Conservation (phyloP, 495 filamentous ascomycete genomes). For the Letharia lupina region DNA sequence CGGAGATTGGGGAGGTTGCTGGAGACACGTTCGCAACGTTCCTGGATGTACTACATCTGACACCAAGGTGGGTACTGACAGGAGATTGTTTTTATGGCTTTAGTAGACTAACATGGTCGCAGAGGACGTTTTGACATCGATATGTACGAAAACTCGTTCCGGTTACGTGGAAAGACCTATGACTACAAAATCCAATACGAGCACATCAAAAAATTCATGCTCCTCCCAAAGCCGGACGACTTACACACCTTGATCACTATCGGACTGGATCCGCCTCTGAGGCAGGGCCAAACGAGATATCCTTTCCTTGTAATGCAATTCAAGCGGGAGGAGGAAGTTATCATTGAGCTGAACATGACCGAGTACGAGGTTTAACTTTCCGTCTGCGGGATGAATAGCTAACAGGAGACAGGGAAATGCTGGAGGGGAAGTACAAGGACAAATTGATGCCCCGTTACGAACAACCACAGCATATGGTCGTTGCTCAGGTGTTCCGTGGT, state of each 20-base stretch:
- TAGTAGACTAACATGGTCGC: slow-evolving; percentile 29
- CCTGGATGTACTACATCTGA: slow-evolving; percentile 93
- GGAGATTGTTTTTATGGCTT: neutral
- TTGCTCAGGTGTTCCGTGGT: slow-evolving; percentile 89
- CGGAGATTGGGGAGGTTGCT: slow-evolving; percentile 96
- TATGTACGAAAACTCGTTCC: slow-evolving; percentile 98
- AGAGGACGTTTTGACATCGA: slow-evolving; percentile 99
- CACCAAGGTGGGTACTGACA: slow-evolving; percentile 63
- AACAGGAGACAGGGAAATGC: slow-evolving; percentile 39
- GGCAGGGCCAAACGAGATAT: slow-evolving; percentile 96
- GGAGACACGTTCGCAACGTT: slow-evolving; percentile 97
- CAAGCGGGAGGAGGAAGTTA: slow-evolving; percentile 95
- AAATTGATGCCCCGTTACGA: slow-evolving; percentile 85
- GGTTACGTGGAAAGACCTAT: slow-evolving; percentile 96
- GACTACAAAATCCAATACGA: slow-evolving; percentile 99
- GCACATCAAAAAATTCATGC: slow-evolving; percentile 95
- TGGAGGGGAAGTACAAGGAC: slow-evolving; percentile 80
- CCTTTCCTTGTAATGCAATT: slow-evolving; percentile 99
- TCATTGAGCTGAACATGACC: slow-evolving; percentile 94
- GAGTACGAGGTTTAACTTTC: slow-evolving; percentile 48
- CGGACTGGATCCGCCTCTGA: slow-evolving; percentile 88
- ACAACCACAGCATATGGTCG: slow-evolving; percentile 79
- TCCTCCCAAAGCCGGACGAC: slow-evolving; percentile 95
- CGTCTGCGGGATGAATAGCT: slow-evolving; percentile 6
- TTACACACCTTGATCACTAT: slow-evolving; percentile 90